phyloP scores from a whole-genome alignment of 1,284 basidiomycete genomes.

The Puccinia hordei region DNA sequence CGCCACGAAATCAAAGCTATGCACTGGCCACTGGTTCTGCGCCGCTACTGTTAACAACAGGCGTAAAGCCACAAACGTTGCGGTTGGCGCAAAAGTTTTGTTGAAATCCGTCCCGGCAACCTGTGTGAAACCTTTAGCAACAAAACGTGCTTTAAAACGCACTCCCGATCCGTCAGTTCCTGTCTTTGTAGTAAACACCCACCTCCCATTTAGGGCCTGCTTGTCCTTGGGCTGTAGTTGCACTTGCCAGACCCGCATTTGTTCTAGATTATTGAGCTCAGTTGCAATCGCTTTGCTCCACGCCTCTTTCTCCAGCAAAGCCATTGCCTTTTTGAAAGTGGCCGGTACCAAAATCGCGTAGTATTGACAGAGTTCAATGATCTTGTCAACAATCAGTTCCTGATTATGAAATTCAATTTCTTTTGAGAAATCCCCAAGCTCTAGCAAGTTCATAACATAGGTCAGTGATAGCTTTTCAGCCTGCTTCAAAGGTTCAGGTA shows the following conservation, averaged over 20 bases:
- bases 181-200: conserved; percentile 49
- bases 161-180: too few relatives aligned
- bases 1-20: conserved; percentile 27
- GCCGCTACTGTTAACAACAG: neutral
- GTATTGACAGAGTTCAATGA: neutral
- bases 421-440: neutral
- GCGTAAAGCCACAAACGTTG: conserved; percentile 20
- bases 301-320: neutral
- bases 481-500: too few relatives aligned
- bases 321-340: neutral
- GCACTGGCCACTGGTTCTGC: neutral
- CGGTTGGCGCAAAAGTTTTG: conserved; percentile 30
- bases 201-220: neutral
- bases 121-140: conserved; percentile 27
- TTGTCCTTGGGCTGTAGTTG: neutral
- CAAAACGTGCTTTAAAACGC: conserved; percentile 8
- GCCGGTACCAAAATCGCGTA: neutral
- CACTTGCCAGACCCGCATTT: conserved; percentile 23
- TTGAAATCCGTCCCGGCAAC: neutral
- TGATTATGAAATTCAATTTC: neutral
- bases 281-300: neutral
- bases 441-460: neutral
- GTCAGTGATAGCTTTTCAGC: neutral
- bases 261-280: neutral
- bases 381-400: conserved; percentile 1